Conservation (phyloP, 1,284 basidiomycete species). For the Wolfiporia cocos region DNA sequence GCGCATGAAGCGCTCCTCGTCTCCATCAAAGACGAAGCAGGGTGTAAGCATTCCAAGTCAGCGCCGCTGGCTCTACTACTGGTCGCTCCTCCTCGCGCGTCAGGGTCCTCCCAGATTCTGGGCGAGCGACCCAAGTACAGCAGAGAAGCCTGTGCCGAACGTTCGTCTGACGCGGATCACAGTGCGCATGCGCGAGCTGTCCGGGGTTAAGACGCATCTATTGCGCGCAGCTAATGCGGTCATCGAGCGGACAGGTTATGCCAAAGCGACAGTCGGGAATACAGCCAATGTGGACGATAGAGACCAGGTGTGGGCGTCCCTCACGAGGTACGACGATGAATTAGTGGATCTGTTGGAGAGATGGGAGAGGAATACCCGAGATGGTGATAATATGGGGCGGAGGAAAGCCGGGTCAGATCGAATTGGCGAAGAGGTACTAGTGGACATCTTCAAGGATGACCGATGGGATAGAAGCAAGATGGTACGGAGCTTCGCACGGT, state of each 20-base stretch:
- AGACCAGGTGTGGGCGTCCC: slow-evolving; percentile 62
- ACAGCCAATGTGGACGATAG: slow-evolving; percentile 17
- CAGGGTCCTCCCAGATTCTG: slow-evolving; percentile 48
- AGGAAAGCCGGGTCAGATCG: slow-evolving; percentile 30
- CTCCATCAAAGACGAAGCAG: slow-evolving; percentile 38
- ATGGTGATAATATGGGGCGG: slow-evolving; percentile 32
- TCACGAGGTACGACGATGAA: slow-evolving; percentile 72
- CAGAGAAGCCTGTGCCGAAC: slow-evolving; percentile 19
- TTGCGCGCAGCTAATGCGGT: slow-evolving; percentile 51
- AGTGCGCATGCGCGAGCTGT: slow-evolving; percentile 52
- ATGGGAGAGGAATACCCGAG: slow-evolving; percentile 52
- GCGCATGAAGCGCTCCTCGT: slow-evolving; percentile 54
- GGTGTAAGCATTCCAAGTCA: slow-evolving; percentile 77
- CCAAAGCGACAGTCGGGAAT: slow-evolving; percentile 20
- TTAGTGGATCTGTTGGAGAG: slow-evolving; percentile 55
- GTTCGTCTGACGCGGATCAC: slow-evolving; percentile 43
- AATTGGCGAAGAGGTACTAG: slow-evolving; percentile 31
- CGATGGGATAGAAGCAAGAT: slow-evolving; percentile 72
- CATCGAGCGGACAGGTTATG: slow-evolving; percentile 37
- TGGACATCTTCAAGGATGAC: slow-evolving; percentile 42
- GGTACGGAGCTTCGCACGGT: slow-evolving; percentile 66
- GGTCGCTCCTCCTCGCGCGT: slow-evolving; percentile 57
- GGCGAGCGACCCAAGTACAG: slow-evolving; percentile 20
- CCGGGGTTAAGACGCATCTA: slow-evolving; percentile 42
- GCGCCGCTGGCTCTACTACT: slow-evolving; percentile 66